Percentiles rank a stretch among this genome's conserved stretches.
Evolutionary conservation across 257 asterid species (phyloP).

Genomic region (Anisodus tanguticus): DNA sequence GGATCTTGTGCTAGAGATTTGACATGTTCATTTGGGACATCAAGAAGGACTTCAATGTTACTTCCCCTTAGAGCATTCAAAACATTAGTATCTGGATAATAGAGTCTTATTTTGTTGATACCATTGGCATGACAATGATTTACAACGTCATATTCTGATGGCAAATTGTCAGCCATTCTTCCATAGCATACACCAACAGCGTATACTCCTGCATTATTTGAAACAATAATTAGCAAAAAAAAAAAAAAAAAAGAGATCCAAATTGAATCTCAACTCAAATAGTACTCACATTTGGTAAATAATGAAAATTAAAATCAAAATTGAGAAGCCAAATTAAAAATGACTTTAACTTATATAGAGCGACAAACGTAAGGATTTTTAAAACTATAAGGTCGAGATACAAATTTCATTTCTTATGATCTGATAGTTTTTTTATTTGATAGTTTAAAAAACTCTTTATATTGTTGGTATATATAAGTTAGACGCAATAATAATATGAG

Average conservation of each 20-base stretch:
- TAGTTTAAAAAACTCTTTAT: too few relatives aligned
- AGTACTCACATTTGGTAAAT: neutral
- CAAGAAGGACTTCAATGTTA: slow-evolving; percentile 45
- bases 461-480: too few relatives aligned
- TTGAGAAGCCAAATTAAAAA: neutral
- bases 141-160: slow-evolving; percentile 40
- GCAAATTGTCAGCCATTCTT: slow-evolving; percentile 40
- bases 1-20: slow-evolving; percentile 38
- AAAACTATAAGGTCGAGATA: neutral
- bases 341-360: neutral
- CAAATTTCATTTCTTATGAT: neutral
- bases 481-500: neutral
- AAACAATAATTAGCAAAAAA: neutral
- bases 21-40: slow-evolving; percentile 50
- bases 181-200: slow-evolving; percentile 53
- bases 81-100: slow-evolving; percentile 44
- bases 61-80: slow-evolving; percentile 45
- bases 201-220: slow-evolving; percentile 41
- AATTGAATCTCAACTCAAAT: neutral
- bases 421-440: too few relatives aligned
- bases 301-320: neutral
- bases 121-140: slow-evolving; percentile 43
- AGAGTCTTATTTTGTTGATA: slow-evolving; percentile 50
- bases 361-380: neutral
- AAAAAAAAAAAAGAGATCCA: neutral